A percentile compares a stretch with the other conserved stretches of the same genome.
phyloP scores from a whole-genome alignment of 257 asterid species.

The Solanum megistacrolobum region DNA sequence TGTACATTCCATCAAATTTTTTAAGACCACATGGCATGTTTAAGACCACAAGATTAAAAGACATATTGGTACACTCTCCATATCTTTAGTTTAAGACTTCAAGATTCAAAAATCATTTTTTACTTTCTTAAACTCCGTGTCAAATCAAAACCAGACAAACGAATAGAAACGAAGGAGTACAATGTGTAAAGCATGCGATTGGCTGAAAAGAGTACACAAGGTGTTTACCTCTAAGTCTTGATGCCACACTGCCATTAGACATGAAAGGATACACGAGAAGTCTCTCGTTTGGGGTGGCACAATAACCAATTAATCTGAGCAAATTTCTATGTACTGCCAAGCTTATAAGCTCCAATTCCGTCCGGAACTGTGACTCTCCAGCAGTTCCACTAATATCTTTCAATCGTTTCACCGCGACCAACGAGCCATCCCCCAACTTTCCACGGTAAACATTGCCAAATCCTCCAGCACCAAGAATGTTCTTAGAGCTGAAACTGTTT shows the following conservation, averaged over 20 bases:
- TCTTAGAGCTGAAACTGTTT: conserved; percentile 65
- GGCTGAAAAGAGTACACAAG: not conserved
- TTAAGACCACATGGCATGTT: not conserved
- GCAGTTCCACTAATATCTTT: conserved; percentile 75
- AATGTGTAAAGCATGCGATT: not conserved
- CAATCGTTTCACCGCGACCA: conserved; percentile 80
- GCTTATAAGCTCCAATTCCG: conserved; percentile 81
- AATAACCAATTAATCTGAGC: conserved; percentile 71
- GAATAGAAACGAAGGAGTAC: not conserved
- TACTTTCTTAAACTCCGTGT: not conserved
- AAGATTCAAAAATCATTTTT: no score
- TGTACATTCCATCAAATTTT: not conserved
- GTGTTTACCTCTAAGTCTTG: conserved; percentile 66
- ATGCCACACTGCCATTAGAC: conserved; percentile 91
- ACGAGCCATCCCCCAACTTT: conserved; percentile 46
- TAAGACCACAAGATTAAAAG: no score
- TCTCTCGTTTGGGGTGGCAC: conserved; percentile 59
- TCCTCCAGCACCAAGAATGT: conserved; percentile 91
- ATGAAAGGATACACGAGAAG: conserved; percentile 92
- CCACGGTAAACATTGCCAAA: conserved; percentile 88
- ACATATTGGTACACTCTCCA: not conserved
- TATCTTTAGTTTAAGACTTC: not conserved
- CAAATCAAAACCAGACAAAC: not conserved
- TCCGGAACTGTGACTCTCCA: conserved; percentile 76
- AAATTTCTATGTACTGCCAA: conserved; percentile 86